Evolutionary conservation across 2,329 filamentous ascomycete species (phyloP).

Genomic region (Penicillium thymicola): DNA sequence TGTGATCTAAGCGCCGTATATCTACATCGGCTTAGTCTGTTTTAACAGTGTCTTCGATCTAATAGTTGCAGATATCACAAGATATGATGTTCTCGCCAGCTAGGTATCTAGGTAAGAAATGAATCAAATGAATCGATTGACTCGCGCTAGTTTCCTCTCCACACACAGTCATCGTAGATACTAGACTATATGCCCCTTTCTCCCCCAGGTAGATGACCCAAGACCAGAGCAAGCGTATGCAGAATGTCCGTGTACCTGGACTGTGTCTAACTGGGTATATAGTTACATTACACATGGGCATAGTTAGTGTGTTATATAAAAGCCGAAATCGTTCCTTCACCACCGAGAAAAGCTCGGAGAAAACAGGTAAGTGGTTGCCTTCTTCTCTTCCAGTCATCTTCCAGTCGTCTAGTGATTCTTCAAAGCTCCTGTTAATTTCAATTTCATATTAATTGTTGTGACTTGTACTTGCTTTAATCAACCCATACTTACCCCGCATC

Average conservation of each 20-base stretch:
- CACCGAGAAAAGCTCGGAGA: not conserved
- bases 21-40: not conserved
- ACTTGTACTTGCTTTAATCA: too few species aligned
- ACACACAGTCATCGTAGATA: not conserved
- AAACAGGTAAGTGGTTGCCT: not conserved
- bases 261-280: too few species aligned
- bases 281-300: too few species aligned
- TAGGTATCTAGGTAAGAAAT: not conserved
- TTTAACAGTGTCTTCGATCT: not conserved
- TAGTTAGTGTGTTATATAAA: too few species aligned
- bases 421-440: too few species aligned
- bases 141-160: not conserved
- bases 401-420: not conserved
- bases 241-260: too few species aligned
- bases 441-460: too few species aligned
- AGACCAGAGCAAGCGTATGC: too few species aligned
- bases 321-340: too few species aligned
- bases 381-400: not conserved
- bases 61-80: not conserved
- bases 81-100: not conserved
- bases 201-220: too few species aligned
- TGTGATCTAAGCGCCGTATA: slow-evolving; percentile 30
- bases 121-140: not conserved
- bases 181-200: too few species aligned
- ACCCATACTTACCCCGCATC: not conserved